These are phyloP conservation scores for Geranomyces variabilis DNA, from an alignment of 192 early-diverging fungal species.

Conservation along the genomic window DNA sequence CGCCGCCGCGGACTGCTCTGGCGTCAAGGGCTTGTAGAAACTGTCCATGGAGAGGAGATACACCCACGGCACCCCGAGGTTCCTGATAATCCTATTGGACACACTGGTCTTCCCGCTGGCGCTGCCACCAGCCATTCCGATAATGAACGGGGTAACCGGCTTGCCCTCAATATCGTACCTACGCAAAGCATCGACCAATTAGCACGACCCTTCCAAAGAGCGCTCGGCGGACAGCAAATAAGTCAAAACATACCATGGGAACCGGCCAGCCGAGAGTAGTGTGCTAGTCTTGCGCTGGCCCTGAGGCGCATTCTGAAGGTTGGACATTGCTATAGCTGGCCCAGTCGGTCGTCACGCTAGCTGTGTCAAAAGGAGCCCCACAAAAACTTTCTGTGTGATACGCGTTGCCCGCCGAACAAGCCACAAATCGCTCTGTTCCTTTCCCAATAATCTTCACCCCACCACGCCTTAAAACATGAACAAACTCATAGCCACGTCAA, in stretches of 20 bases:
- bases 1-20: constrained; percentile 70
- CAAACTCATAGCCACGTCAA: no score
- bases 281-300: constrained; percentile 29
- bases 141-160: constrained; percentile 51
- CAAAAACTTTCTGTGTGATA: no score
- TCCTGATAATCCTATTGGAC: constrained; percentile 51
- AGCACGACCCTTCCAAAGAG: not conserved
- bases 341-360: no score
- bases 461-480: no score
- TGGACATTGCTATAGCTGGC: constrained; percentile 18
- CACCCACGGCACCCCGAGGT: constrained; percentile 57
- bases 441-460: no score
- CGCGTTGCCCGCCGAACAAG: no score
- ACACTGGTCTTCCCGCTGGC: constrained; percentile 62
- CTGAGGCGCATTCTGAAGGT: constrained; percentile 33
- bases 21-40: constrained; percentile 85
- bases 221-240: not conserved
- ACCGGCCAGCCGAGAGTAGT: constrained; percentile 29
- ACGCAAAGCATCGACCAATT: not conserved
- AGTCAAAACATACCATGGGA: constrained; percentile 31
- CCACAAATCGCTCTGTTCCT: no score
- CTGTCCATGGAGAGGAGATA: constrained; percentile 93
- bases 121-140: constrained; percentile 60
- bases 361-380: no score
- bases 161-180: constrained; percentile 49